Conservation (phyloP, 23 red algal genomes). For the Cyanidium caldarium region DNA sequence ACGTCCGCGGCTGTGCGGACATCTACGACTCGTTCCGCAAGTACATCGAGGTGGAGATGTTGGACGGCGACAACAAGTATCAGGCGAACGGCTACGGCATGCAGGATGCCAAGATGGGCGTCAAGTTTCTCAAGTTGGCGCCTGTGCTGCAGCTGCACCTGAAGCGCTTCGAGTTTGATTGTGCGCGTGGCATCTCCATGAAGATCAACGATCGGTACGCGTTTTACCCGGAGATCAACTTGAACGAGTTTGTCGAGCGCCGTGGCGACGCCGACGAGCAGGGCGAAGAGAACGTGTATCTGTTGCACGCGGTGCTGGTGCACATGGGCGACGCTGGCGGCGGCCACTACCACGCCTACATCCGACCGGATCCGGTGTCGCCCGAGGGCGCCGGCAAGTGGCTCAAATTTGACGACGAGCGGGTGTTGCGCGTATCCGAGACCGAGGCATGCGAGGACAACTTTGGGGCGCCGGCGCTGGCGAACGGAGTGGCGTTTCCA, state of each 20-base stretch:
- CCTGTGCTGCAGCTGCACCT: slow-evolving; percentile 92
- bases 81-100: slow-evolving; percentile 77
- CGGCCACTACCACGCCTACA: slow-evolving; percentile 92
- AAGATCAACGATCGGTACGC: slow-evolving; percentile 96
- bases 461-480: slow-evolving; percentile 48
- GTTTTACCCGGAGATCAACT: slow-evolving; percentile 59
- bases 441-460: slow-evolving; percentile 75
- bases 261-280: slow-evolving; percentile 8
- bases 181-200: slow-evolving; percentile 47
- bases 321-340: slow-evolving; percentile 95
- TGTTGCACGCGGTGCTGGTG: slow-evolving; percentile 87
- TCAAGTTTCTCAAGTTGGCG: slow-evolving; percentile 67
- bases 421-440: slow-evolving; percentile 32
- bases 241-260: slow-evolving; percentile 42
- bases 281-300: slow-evolving; percentile 44
- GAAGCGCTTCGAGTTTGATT: slow-evolving; percentile 92
- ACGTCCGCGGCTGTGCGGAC: slow-evolving; percentile 66
- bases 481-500: neutral
- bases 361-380: slow-evolving; percentile 35
- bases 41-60: slow-evolving; percentile 89
- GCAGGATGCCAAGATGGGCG: slow-evolving; percentile 76
- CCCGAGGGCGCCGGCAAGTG: slow-evolving; percentile 17
- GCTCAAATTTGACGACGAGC: slow-evolving; percentile 99
- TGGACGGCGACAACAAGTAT: slow-evolving; percentile 98
- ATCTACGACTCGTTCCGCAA: slow-evolving; percentile 95